These are phyloP conservation scores for Trametes polyzona DNA, from an alignment of 1,284 basidiomycete genomes.

Conservation along the genomic window DNA sequence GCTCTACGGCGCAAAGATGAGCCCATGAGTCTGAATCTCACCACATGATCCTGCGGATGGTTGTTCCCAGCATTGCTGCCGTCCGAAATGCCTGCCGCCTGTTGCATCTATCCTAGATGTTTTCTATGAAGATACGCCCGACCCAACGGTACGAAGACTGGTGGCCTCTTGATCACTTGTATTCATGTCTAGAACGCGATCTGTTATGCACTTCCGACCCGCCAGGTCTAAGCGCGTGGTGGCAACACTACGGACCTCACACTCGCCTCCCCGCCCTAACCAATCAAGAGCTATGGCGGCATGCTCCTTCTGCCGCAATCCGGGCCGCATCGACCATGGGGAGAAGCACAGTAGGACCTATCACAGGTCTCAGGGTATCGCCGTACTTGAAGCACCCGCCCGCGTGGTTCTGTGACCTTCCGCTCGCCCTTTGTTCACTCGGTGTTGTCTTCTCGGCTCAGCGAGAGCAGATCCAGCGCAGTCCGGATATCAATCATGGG, in stretches of 20 bases:
- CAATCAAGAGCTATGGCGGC: neutral
- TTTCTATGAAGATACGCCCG: too few relatives aligned
- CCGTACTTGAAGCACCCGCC: too few relatives aligned
- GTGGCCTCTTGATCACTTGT: too few relatives aligned
- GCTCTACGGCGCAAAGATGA: neutral
- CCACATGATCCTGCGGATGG: neutral
- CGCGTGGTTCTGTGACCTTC: conserved; percentile 1
- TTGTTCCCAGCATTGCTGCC: neutral
- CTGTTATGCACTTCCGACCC: too few relatives aligned
- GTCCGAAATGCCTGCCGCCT: neutral
- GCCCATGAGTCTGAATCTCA: neutral
- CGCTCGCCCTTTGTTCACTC: neutral
- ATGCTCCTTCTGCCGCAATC: neutral
- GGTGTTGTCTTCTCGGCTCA: conserved; percentile 3
- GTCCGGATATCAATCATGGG: neutral
- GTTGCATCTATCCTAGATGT: too few relatives aligned
- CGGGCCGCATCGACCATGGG: neutral
- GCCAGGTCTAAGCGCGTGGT: too few relatives aligned
- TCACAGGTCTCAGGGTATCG: too few relatives aligned
- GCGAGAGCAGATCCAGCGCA: conserved; percentile 7
- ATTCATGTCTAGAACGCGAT: too few relatives aligned
- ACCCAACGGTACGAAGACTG: too few relatives aligned
- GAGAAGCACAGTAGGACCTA: neutral
- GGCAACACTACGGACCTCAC: neutral
- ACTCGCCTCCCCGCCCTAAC: neutral